Conservation (phyloP, 2,329 filamentous ascomycete genomes). For the Malbranchea zuffiana region DNA sequence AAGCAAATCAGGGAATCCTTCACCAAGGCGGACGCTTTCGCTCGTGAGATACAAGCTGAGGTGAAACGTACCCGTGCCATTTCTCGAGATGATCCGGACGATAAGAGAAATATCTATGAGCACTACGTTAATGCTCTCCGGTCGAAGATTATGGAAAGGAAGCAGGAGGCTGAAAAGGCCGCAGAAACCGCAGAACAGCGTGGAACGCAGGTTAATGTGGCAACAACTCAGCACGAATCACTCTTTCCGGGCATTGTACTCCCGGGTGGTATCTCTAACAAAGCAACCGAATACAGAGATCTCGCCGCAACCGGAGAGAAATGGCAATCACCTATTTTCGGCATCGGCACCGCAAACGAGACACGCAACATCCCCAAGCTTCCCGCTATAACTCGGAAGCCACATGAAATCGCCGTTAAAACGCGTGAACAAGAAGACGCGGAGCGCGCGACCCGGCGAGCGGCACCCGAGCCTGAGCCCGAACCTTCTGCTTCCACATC, state of each 20-base stretch:
- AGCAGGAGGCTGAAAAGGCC: conserved; percentile 67
- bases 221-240: conserved; percentile 77
- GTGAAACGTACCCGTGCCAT: conserved; percentile 61
- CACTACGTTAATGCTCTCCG: conserved; percentile 70
- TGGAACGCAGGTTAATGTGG: conserved; percentile 68
- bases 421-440: conserved; percentile 6
- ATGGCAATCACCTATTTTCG: conserved; percentile 93
- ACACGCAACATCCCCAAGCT: conserved; percentile 58
- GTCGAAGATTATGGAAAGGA: conserved; percentile 60
- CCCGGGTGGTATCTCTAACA: conserved; percentile 78
- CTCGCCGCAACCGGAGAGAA: conserved; percentile 76
- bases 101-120: conserved; percentile 71
- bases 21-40: conserved; percentile 58
- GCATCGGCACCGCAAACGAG: conserved; percentile 64
- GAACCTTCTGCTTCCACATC: background rate
- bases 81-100: conserved; percentile 56
- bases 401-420: conserved; percentile 36
- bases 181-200: conserved; percentile 41
- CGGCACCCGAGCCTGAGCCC: background rate
- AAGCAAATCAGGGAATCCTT: conserved; percentile 80
- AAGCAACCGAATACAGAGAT: conserved; percentile 88
- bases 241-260: conserved; percentile 84
- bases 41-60: conserved; percentile 71
- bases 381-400: conserved; percentile 47
- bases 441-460: background rate